A percentile compares a stretch with the other conserved stretches of the same genome.
These are phyloP conservation scores for Mycena indigotica DNA, from an alignment of 768 basidiomycete genomes.

Conservation along the genomic window DNA sequence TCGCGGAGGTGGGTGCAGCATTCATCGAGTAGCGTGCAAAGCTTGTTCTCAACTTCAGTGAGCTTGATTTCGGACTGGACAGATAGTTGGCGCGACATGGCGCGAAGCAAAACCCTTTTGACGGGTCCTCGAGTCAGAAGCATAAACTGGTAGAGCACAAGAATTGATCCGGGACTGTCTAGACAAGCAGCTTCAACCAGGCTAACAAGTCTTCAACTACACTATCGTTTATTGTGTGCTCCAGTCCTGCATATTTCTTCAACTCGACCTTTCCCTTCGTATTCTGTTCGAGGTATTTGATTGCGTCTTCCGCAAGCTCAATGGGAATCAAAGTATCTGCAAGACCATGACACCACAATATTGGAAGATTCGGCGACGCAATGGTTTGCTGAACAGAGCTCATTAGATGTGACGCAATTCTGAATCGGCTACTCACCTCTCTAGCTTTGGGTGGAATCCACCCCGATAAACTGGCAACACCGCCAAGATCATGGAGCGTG, in stretches of 20 bases:
- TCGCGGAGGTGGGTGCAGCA: slow-evolving; percentile 62
- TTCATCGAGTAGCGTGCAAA: slow-evolving; percentile 81
- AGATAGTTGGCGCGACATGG: slow-evolving; percentile 21
- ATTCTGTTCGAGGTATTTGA: slow-evolving; percentile 33
- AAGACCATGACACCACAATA: slow-evolving; percentile 47
- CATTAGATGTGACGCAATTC: background rate
- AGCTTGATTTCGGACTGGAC: slow-evolving; percentile 50
- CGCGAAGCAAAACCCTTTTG: background rate
- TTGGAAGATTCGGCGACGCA: slow-evolving; percentile 36
- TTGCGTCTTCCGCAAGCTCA: slow-evolving; percentile 34
- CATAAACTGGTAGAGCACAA: background rate
- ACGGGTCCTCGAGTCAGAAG: background rate
- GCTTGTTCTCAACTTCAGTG: slow-evolving; percentile 63
- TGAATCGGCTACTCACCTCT: slow-evolving; percentile 30
- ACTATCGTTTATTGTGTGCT: slow-evolving; percentile 35
- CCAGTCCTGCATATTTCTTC: slow-evolving; percentile 34
- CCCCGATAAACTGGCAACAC: slow-evolving; percentile 46
- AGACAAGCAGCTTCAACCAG: slow-evolving; percentile 10
- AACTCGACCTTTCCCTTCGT: slow-evolving; percentile 29
- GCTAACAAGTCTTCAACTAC: slow-evolving; percentile 36
- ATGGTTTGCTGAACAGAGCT: slow-evolving; percentile 31
- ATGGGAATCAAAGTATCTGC: slow-evolving; percentile 41
- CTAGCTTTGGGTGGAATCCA: slow-evolving; percentile 44
- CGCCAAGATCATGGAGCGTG: slow-evolving; percentile 43
- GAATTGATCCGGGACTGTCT: background rate